phyloP scores from a whole-genome alignment of 1,284 basidiomycete species.

The Meira miltonrushii region DNA sequence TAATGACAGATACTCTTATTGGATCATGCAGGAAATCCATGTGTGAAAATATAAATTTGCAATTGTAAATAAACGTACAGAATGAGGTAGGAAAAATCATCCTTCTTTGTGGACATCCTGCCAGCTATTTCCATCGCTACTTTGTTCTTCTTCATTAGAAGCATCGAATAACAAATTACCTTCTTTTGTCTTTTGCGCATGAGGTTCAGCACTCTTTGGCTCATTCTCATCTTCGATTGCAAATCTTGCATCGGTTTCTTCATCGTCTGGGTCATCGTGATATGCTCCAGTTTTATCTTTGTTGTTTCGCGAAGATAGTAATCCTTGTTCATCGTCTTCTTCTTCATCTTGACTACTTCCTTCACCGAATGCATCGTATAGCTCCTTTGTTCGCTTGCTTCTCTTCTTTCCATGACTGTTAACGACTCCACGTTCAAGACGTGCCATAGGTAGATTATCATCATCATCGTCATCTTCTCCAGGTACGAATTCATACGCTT shows the following conservation, averaged over 20 bases:
- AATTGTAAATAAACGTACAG: no score
- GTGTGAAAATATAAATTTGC: no score
- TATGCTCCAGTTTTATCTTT: background rate
- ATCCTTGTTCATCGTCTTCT: constrained; percentile 11
- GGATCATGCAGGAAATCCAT: no score
- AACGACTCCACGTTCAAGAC: constrained; percentile 23
- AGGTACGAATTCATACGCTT: constrained; percentile 64
- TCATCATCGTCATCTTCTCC: constrained; percentile 60
- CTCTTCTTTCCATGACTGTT: background rate
- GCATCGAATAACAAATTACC: constrained; percentile 5
- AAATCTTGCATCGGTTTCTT: constrained; percentile 13
- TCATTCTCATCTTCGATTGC: constrained; percentile 10
- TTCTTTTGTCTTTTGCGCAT: constrained; percentile 27
- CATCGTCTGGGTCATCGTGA: constrained; percentile 15
- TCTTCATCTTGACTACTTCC: constrained; percentile 46
- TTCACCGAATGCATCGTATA: constrained; percentile 54
- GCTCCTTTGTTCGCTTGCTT: constrained; percentile 46
- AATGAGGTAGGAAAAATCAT: background rate
- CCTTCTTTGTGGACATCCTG: constrained; percentile 5
- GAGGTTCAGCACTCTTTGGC: constrained; percentile 17
- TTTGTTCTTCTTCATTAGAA: background rate
- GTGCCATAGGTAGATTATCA: constrained; percentile 37
- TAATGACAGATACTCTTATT: no score
- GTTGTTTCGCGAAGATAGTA: background rate
- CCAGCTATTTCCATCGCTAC: constrained; percentile 9